Percentiles rank a stretch among this genome's conserved stretches.
These are phyloP conservation scores for Marsdenia floribunda DNA, from an alignment of 257 asterid species.

Conservation along the genomic window DNA sequence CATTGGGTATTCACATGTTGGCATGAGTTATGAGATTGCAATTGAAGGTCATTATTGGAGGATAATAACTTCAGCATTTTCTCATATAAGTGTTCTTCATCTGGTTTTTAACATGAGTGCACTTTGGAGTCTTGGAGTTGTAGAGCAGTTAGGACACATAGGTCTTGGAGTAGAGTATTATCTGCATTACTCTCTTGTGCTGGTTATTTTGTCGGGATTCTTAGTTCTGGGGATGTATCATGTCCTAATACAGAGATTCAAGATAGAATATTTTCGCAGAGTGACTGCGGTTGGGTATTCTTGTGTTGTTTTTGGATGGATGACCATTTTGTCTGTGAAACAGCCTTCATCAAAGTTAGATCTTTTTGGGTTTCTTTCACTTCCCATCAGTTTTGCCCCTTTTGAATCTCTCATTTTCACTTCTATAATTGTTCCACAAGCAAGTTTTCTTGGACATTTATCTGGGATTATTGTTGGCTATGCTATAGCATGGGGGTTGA, in stretches of 20 bases:
- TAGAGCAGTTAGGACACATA: conserved; percentile 56
- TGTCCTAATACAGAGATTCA: conserved; percentile 66
- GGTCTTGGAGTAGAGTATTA: conserved; percentile 84
- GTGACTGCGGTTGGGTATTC: conserved; percentile 97
- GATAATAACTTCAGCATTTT: conserved; percentile 80
- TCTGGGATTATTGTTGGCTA: conserved; percentile 86
- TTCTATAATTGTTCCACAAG: conserved; percentile 92
- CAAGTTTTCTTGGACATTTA: conserved; percentile 89
- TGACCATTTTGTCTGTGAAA: conserved; percentile 84
- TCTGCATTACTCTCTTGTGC: conserved; percentile 68
- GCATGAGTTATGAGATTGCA: conserved; percentile 84
- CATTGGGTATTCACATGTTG: conserved; percentile 82
- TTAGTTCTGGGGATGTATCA: conserved; percentile 78
- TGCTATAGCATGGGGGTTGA: conserved; percentile 85
- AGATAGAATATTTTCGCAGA: conserved; percentile 74
- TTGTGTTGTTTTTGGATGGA: conserved; percentile 98
- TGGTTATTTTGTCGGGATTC: conserved; percentile 78
- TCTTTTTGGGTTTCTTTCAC: conserved; percentile 89
- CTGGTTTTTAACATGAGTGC: conserved; percentile 94
- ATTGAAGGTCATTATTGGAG: conserved; percentile 91
- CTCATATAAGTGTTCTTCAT: conserved; percentile 87
- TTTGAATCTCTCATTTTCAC: conserved; percentile 91
- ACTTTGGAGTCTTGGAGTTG: conserved; percentile 88
- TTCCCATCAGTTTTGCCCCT: conserved; percentile 92
- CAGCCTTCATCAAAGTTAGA: conserved; percentile 85